Evolutionary conservation across 148 eudicot genomes (phyloP).

Genomic region (Cornus suecica): DNA sequence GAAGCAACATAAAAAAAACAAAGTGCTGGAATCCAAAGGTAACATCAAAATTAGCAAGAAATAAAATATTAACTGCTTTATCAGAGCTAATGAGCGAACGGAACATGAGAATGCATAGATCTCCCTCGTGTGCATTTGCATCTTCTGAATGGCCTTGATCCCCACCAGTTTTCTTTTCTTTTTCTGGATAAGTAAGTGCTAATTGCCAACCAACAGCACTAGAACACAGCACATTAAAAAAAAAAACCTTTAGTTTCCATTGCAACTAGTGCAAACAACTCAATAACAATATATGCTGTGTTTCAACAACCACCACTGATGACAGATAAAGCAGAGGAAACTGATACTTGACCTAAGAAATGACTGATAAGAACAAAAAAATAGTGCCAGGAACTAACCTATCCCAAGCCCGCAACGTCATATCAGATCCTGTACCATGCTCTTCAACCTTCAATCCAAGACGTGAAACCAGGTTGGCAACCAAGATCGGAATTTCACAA

Average conservation of each 20-base stretch:
- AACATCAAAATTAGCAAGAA: conserved; percentile 1
- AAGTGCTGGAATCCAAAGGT: background rate
- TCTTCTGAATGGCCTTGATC: conserved; percentile 29
- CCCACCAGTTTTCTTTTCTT: conserved; percentile 30
- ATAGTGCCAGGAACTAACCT: conserved; percentile 41
- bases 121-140: conserved; percentile 39
- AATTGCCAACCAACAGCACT: conserved; percentile 98
- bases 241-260: background rate
- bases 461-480: conserved; percentile 75
- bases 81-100: conserved; percentile 86
- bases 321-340: background rate
- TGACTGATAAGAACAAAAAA: background rate
- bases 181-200: conserved; percentile 52
- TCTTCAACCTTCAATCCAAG: conserved; percentile 66
- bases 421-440: conserved; percentile 55
- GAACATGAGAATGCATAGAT: conserved; percentile 78
- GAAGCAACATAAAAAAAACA: conserved; percentile 11
- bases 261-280: background rate
- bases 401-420: conserved; percentile 88
- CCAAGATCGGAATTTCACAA: conserved; percentile 72
- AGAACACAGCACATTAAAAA: conserved; percentile 20
- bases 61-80: conserved; percentile 51
- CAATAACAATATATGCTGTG: background rate
- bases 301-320: background rate
- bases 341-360: background rate